Evolutionary conservation across 345 rosid genomes (phyloP).

Genomic region (Lumnitzera racemosa): DNA sequence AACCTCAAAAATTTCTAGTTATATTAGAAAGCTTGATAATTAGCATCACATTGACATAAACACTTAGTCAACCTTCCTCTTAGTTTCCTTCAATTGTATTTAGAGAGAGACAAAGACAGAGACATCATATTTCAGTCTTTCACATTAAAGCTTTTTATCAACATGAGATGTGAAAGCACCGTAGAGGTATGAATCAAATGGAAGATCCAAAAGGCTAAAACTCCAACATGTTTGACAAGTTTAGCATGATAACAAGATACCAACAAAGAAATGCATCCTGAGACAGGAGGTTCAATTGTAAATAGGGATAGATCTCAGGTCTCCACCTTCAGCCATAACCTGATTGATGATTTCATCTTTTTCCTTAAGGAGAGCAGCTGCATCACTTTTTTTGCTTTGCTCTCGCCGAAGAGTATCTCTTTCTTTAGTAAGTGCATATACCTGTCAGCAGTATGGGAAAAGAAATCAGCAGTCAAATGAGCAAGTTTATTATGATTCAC

Average conservation of each 20-base stretch:
- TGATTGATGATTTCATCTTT: conserved; percentile 97
- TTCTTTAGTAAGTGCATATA: conserved; percentile 94
- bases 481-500: neutral
- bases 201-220: no score
- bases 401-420: conserved; percentile 97
- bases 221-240: no score
- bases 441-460: conserved; percentile 33
- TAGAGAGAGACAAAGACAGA: conserved; percentile 1
- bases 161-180: neutral
- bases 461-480: conserved; percentile 2
- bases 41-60: no score
- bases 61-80: no score
- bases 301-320: conserved; percentile 10
- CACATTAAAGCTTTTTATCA: neutral
- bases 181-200: no score
- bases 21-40: no score
- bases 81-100: no score
- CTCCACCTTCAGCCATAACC: conserved; percentile 99
- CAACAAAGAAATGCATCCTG: neutral
- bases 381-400: conserved; percentile 89
- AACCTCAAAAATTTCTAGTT: no score
- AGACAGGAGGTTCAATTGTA: neutral
- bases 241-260: no score
- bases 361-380: conserved; percentile 96
- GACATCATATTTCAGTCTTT: neutral